Base-by-base conservation (phyloP, 352 stramenopile genomes). In the Globisporangium radiosum region DNA sequence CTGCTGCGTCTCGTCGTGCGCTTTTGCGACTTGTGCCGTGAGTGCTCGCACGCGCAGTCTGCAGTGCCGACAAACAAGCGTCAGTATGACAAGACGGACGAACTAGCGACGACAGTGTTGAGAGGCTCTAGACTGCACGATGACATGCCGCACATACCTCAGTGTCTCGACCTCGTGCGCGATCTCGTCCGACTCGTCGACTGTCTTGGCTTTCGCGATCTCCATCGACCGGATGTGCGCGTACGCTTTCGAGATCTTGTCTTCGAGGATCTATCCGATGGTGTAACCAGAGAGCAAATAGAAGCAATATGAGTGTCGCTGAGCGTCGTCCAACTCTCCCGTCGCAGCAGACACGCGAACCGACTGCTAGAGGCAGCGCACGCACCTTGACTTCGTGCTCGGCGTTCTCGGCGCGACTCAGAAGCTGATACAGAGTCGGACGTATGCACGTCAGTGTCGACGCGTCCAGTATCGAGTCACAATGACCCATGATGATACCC, bases 201-300 rank as follows among this genome's bases (percentile, higher is more conserved):
- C 66, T 7, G 66, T 62, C 43, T 68, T 63, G 8, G 69, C 67
- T 19, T 70, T 66, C 6, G 73, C 66, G 17, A 78, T 52, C 17
- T 83, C 73, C 15, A 83, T 70, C 39, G 62, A 66, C 2, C 73
- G 69, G 38, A 78, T 72, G 50, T 80, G 71, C 8, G 49, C 56
- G 19, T 71, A 62, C n/a, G 66, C 67, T 5, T 54, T 52, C 17
- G 57, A 61, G 44, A 83, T 58, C 42, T 75, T 80, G 8, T 40
- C 36, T 59, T 78, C 64, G 14, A 83, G 64, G 14, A 69, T 53
- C 66, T 72, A 44, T 52, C 25, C 25, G 25, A 33, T 33, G 25
- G 25, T 33, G 25, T 33, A 33, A 33, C 25, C 25, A 33, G 25
- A 33, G 1, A 33, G 25, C 25, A 33, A 2, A 33, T 33, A 33